phyloP scores from a whole-genome alignment of 1,284 basidiomycete species.

The Cronartium quercuum region DNA sequence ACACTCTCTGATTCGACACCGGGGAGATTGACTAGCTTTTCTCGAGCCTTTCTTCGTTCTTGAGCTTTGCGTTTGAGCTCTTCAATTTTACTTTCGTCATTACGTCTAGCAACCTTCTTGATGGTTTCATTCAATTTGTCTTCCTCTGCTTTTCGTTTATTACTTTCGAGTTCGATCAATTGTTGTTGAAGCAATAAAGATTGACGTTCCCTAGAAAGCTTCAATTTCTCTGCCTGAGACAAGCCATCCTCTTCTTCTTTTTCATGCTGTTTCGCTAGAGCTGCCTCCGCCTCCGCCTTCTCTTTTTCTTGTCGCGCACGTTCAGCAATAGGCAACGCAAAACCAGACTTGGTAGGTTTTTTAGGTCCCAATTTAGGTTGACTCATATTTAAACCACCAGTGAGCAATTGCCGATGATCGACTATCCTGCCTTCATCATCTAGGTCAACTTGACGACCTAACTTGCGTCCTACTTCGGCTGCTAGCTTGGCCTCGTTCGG shows the following conservation, averaged over 20 bases:
- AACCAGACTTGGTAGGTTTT: conserved; percentile 25
- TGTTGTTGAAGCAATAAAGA: conserved; percentile 34
- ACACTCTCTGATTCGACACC: background rate
- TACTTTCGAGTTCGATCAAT: conserved; percentile 22
- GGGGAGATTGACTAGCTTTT: background rate
- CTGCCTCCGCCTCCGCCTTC: conserved; percentile 1
- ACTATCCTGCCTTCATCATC: conserved; percentile 98
- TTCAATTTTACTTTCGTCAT: conserved; percentile 31
- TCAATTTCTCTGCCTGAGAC: conserved; percentile 26
- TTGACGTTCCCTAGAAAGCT: conserved; percentile 33
- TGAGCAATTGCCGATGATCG: conserved; percentile 85
- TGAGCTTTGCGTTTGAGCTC: conserved; percentile 24
- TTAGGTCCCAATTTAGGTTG: conserved; percentile 34
- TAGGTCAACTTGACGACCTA: conserved; percentile 82
- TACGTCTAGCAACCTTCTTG: conserved; percentile 31
- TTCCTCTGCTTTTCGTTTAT: conserved; percentile 31
- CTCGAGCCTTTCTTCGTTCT: conserved; percentile 15
- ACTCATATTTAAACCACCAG: conserved; percentile 79
- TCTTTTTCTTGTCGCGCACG: conserved; percentile 16
- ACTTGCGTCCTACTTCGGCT: conserved; percentile 57
- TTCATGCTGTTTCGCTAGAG: background rate
- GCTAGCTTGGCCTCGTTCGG: conserved; percentile 64
- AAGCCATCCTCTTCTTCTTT: conserved; percentile 26
- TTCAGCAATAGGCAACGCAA: conserved; percentile 33
- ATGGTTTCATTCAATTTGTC: conserved; percentile 10